A percentile compares a stretch with the other conserved stretches of the same genome.
phyloP scores from a whole-genome alignment of 306 rosid genomes.

The Cercis canadensis region DNA sequence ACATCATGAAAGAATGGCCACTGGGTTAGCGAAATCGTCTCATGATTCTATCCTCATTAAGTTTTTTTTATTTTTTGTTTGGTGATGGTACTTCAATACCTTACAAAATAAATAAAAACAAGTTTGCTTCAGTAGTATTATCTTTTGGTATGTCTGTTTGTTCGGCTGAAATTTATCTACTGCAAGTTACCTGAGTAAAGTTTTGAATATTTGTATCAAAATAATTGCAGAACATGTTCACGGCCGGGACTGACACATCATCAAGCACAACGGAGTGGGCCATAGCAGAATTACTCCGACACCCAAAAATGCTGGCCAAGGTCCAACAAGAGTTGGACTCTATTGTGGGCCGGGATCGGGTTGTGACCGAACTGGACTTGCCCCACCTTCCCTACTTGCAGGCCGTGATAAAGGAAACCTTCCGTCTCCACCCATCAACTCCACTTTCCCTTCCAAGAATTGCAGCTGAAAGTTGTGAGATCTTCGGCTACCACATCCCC shows the following conservation, averaged over 20 bases:
- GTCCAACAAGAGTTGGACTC: conserved; percentile 67
- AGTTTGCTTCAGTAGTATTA: too few relatives aligned
- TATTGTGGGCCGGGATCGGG: conserved; percentile 61
- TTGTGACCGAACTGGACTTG: conserved; percentile 59
- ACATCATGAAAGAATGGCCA: too few relatives aligned
- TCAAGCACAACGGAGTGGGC: conserved; percentile 89
- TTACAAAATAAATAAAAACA: too few relatives aligned
- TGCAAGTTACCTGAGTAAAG: too few relatives aligned
- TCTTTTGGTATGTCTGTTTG: too few relatives aligned
- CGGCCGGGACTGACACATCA: conserved; percentile 80
- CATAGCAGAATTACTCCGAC: conserved; percentile 62
- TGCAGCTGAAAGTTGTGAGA: conserved; percentile 56
- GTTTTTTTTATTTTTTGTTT: too few relatives aligned
- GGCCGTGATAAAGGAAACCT: conserved; percentile 80
- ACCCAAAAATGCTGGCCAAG: conserved; percentile 49
- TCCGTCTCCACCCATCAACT: conserved; percentile 88
- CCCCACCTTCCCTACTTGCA: conserved; percentile 64
- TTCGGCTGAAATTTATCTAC: too few relatives aligned
- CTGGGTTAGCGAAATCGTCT: too few relatives aligned
- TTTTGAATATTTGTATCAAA: neutral
- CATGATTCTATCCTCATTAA: too few relatives aligned
- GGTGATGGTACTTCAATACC: too few relatives aligned
- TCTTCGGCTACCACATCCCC: conserved; percentile 65
- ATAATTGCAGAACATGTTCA: conserved; percentile 61
- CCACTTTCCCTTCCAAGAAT: conserved; percentile 82